Base-by-base conservation (phyloP, 768 basidiomycete species). In the Leccinum longicurvipes region DNA sequence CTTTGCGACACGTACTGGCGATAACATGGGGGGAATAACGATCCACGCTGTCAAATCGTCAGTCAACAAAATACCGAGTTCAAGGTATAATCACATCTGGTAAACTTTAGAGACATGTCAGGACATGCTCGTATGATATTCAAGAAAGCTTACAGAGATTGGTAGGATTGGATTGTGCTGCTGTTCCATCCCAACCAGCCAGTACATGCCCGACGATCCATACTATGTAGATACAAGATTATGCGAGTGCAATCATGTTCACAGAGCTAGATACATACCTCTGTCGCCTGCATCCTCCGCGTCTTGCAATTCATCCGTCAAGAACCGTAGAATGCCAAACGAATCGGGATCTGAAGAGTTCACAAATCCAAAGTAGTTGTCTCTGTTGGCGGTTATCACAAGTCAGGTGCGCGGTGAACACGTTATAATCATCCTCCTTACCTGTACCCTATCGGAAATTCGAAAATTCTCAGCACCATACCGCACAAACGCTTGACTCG, bases 181-280 rank as follows among this genome's bases (percentile, higher is more conserved):
- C 72, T 0, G 72, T 64, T 4, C 77, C 78, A 56, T 80, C 79
- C 77, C 79, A 81, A 23, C 79, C 79, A 3, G 63, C 68, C 17
- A 77, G 61, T 14, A 81, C 79, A 54, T 81, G 79, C 4, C 79
- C 79, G 5, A 80, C 44, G 47, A 81, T 75, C 75, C 77, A 80
- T 4, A 73, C 79, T 77, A n/a, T n/a, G n/a, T n/a, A 49, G 27
- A 25, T 42, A 11, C 23, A 7, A 23, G n/a, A n/a, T 24, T 19
- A 31, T 34, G 32, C 11, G 39, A 41, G 17, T 5, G 19, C 17
- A 10, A 7, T 24, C 23, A 47, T 14, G 25, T 12, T 45, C 2
- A 1, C 2, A 6, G 12, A 39, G 3, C 5, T 8, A 3, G 23
- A 19, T 21, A 27, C 65, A 2, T 45, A 73, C 76, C 78, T 58